These are phyloP conservation scores for Ambrosia hybrid DNA, from an alignment of 140 eudicot genomes.

Conservation along the genomic window DNA sequence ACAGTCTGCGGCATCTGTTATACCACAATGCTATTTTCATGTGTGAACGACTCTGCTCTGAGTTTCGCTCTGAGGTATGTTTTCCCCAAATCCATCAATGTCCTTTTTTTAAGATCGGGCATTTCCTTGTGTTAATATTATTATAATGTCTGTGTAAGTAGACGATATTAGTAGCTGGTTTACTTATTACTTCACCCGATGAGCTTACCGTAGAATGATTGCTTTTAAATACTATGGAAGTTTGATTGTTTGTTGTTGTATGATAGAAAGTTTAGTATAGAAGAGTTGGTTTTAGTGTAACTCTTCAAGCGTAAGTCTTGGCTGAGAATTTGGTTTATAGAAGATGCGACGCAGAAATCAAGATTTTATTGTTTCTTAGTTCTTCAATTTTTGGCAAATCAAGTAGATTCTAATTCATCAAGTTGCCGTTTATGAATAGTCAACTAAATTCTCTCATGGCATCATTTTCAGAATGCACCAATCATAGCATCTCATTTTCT, in stretches of 20 bases:
- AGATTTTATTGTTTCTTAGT: no score
- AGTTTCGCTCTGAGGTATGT: conserved; percentile 90
- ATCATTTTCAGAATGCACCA: conserved; percentile 6
- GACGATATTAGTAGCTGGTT: conserved; percentile 1
- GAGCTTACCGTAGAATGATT: conserved; percentile 2
- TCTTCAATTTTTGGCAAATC: no score
- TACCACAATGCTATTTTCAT: conserved; percentile 79
- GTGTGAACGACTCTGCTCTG: conserved; percentile 94
- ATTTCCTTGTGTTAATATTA: not conserved
- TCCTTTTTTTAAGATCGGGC: not conserved
- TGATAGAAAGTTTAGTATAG: conserved; percentile 34
- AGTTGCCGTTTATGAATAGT: conserved; percentile 16
- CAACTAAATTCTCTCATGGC: not conserved
- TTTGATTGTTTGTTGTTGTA: conserved; percentile 39
- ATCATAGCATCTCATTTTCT: conserved; percentile 11
- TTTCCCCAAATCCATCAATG: not conserved
- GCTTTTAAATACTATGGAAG: conserved; percentile 14
- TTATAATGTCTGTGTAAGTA: conserved; percentile 6
- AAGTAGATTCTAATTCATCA: not conserved
- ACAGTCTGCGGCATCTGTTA: conserved; percentile 64
- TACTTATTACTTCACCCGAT: not conserved
- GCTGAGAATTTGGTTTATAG: no score
- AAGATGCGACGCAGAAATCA: no score
- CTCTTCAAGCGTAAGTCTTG: not conserved
- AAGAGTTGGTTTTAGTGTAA: conserved; percentile 33